These are phyloP conservation scores for Sextonia rubra DNA, from an alignment of 164 flowering plant species.

Conservation along the genomic window DNA sequence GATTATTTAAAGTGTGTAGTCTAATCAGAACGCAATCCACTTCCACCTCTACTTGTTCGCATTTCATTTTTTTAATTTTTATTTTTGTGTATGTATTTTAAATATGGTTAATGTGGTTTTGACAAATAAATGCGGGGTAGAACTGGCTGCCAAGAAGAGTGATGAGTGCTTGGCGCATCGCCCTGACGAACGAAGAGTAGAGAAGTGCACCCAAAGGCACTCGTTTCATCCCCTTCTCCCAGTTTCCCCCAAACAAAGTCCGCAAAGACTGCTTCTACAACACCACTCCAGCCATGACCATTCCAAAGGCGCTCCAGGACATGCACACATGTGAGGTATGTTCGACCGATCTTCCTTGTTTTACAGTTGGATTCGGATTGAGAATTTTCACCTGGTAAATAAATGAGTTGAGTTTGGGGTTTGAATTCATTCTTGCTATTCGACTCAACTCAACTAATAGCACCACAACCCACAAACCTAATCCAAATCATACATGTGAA, in stretches of 20 bases:
- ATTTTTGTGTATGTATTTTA: no score
- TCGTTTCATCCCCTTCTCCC: constrained; percentile 46
- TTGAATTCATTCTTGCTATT: no score
- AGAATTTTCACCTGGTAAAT: no score
- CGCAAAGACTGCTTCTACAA: constrained; percentile 36
- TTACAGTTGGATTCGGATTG: no score
- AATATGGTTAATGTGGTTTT: background rate
- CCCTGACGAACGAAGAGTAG: constrained; percentile 34
- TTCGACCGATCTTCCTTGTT: background rate
- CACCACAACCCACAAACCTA: no score
- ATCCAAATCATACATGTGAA: no score
- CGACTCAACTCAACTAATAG: no score
- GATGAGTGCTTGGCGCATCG: constrained; percentile 49
- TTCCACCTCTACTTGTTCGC: no score
- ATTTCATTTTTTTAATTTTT: no score
- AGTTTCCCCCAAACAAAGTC: constrained; percentile 31
- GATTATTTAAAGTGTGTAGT: no score
- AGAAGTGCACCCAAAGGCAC: constrained; percentile 44
- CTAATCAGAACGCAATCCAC: no score
- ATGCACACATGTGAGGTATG: constrained; percentile 41
- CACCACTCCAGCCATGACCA: constrained; percentile 31
- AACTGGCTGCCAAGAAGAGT: constrained; percentile 50
- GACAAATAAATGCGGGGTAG: constrained; percentile 11
- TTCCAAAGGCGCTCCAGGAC: constrained; percentile 32
- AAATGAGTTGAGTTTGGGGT: no score